Evolutionary conservation across 2,329 filamentous ascomycete genomes (phyloP).

Genomic region (Arachnomyces sp.): DNA sequence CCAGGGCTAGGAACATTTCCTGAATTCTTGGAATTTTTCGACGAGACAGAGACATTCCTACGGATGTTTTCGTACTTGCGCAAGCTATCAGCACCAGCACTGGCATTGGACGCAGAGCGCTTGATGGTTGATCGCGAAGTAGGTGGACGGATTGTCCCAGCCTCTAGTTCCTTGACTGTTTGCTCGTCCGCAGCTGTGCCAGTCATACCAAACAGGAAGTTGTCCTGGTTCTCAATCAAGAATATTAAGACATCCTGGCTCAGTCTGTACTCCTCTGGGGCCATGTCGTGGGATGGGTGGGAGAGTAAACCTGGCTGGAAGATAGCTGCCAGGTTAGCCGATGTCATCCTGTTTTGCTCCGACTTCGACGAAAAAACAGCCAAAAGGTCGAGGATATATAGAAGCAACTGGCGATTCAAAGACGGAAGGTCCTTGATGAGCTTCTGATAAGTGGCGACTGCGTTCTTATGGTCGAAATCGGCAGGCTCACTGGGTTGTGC

Average conservation of each 20-base stretch:
- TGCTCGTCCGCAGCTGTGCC: slow-evolving; percentile 94
- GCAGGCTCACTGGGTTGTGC: slow-evolving; percentile 59
- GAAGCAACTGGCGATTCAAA: slow-evolving; percentile 81
- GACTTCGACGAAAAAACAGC: slow-evolving; percentile 96
- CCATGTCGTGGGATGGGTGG: slow-evolving; percentile 91
- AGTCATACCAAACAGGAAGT: slow-evolving; percentile 97
- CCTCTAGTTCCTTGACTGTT: slow-evolving; percentile 59
- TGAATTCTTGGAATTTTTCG: slow-evolving; percentile 72
- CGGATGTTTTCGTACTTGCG: slow-evolving; percentile 67
- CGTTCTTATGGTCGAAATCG: slow-evolving; percentile 62
- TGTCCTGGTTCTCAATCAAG: slow-evolving; percentile 94
- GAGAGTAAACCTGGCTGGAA: slow-evolving; percentile 96
- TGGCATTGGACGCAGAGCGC: slow-evolving; percentile 78
- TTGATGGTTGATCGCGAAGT: slow-evolving; percentile 43
- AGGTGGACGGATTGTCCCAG: slow-evolving; percentile 46
- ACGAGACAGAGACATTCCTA: slow-evolving; percentile 86
- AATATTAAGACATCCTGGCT: slow-evolving; percentile 98
- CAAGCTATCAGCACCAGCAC: slow-evolving; percentile 78
- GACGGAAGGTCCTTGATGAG: slow-evolving; percentile 90
- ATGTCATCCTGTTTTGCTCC: slow-evolving; percentile 94
- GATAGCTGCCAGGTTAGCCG: slow-evolving; percentile 87
- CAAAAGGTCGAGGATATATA: slow-evolving; percentile 91
- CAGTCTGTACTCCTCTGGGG: slow-evolving; percentile 82
- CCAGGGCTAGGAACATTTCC: slow-evolving; percentile 58
- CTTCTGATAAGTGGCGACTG: slow-evolving; percentile 75